Evolutionary conservation across 768 basidiomycete genomes (phyloP), one percentile per base, ranked within the genome.

Genomic region (Solioccasus polychromus): DNA sequence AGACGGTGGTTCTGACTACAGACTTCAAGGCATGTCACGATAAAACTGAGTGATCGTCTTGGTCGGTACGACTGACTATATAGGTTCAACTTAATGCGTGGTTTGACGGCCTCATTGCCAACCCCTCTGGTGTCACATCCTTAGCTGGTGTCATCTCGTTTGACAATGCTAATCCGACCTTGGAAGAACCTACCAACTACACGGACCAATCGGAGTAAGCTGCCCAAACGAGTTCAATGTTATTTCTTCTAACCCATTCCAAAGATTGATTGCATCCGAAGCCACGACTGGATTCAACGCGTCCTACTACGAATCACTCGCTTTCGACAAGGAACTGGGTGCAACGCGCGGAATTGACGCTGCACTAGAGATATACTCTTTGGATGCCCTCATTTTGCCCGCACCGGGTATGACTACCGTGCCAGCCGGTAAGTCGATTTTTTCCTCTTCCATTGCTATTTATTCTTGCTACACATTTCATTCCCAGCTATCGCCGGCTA

Each of bases 111-210:
- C 65, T 85, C 10, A 35, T 76, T 3, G 54, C 71, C 23, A 79
- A 80, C 30, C 83, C 83, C 0, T 75, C 81, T 0, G 79, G 79
- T 1, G 82, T 84, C n/a, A 62, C 70, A 32, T 78, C 62, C 20
- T 69, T 85, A 10, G 80, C 74, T 5, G 79, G 81, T 45, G 57
- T 84, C 24, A 83, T 84, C 31, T 55, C 59, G 22, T 83, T 82
- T 62, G 71, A 85, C 55, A 58, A 71, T 30, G 68, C 65, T 4
- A 71, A 84, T 47, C 70, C 77, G 4, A 60, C 64, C 7, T 66
- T 79, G 18, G 82, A 84, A 54, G 62, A 67, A 7, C 55, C 65
- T n/a, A 42, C 66, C 2, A 57, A 59, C 48, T 71, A 68, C 45
- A 57, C 61, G 0, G 57, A 53, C 23, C 71, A 73, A 39, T 63